Conservation (phyloP, 306 rosid genomes). For the Hippophae rhamnoides region DNA sequence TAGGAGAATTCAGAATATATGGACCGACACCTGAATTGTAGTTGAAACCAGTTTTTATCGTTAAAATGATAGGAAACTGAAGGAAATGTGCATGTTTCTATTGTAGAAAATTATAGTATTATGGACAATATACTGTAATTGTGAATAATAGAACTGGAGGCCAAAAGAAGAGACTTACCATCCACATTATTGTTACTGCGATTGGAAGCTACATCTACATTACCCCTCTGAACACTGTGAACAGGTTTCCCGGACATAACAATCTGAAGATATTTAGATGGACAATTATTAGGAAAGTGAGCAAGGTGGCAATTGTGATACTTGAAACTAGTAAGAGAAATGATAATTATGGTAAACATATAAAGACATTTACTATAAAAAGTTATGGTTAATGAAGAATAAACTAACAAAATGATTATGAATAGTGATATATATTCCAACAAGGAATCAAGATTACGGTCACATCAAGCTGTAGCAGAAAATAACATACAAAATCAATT, state of each 20-base stretch:
- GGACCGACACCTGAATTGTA: too few relatives aligned
- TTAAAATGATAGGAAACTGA: too few relatives aligned
- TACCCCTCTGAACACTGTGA: constrained; percentile 35
- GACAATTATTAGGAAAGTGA: constrained; percentile 12
- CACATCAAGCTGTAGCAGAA: too few relatives aligned
- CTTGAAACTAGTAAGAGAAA: not conserved
- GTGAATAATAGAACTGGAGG: too few relatives aligned
- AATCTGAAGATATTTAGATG: constrained; percentile 36
- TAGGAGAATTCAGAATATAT: not conserved
- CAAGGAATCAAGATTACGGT: too few relatives aligned
- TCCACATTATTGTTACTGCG: constrained; percentile 20
- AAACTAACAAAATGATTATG: not conserved
- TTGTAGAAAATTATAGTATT: too few relatives aligned
- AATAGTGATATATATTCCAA: too few relatives aligned
- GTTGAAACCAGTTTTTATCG: too few relatives aligned
- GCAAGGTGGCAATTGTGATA: constrained; percentile 1
- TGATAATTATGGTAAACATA: not conserved
- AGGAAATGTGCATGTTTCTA: too few relatives aligned
- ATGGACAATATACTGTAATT: too few relatives aligned
- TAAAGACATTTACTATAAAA: not conserved
- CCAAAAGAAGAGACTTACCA: constrained; percentile 23
- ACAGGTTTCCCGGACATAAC: constrained; percentile 59
- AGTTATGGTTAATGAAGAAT: not conserved
- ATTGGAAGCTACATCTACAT: constrained; percentile 20
- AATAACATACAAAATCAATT: too few relatives aligned